Evolutionary conservation across 345 rosid species (phyloP).

Genomic region (Euphorbia tirucalli): DNA sequence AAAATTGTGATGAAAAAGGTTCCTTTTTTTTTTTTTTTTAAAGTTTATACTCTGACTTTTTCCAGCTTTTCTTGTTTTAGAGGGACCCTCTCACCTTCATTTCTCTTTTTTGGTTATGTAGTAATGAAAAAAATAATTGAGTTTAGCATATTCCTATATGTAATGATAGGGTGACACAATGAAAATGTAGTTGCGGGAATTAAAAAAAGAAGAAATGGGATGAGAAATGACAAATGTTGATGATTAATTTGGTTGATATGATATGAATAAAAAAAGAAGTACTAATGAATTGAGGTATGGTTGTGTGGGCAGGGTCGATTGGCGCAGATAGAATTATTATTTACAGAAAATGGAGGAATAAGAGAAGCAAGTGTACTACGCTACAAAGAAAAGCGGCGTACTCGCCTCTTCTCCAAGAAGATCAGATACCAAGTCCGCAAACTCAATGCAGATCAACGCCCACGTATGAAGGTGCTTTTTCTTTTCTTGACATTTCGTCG

Average conservation of each 20-base stretch:
- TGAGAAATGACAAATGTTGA: background rate
- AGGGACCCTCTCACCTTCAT: background rate
- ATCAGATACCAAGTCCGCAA: conserved; percentile 89
- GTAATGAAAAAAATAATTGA: background rate
- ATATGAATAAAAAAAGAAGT: too few species aligned
- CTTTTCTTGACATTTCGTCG: too few species aligned
- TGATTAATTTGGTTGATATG: background rate
- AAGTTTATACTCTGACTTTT: background rate
- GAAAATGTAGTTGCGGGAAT: background rate
- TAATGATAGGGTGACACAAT: background rate
- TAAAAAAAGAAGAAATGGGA: background rate
- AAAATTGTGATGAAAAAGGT: background rate
- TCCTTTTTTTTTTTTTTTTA: background rate
- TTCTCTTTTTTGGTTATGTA: background rate
- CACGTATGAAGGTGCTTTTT: conserved; percentile 71
- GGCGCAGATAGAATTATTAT: conserved; percentile 58
- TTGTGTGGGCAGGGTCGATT: conserved; percentile 68
- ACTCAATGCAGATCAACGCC: conserved; percentile 84
- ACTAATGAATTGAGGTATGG: too few species aligned
- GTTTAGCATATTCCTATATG: background rate
- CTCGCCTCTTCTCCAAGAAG: conserved; percentile 84
- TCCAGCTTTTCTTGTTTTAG: background rate
- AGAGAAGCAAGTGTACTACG: conserved; percentile 89
- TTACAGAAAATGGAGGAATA: conserved; percentile 56
- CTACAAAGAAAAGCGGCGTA: conserved; percentile 85